phyloP scores from a whole-genome alignment of 306 rosid species.

The Gastrolobium villosum region DNA sequence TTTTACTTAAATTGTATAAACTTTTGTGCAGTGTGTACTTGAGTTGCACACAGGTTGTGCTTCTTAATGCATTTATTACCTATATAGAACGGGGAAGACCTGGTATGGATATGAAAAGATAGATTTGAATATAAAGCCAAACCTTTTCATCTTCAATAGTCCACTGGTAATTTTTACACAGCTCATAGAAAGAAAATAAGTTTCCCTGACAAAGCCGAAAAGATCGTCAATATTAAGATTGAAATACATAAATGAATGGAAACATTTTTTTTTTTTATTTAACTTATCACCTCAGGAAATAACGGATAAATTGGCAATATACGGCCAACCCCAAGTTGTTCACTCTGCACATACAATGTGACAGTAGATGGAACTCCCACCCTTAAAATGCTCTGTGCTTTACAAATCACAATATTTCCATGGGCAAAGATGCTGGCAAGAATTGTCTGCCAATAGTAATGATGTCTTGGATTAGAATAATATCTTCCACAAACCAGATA shows the following conservation, averaged over 20 bases:
- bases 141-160: conserved; percentile 91
- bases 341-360: conserved; percentile 81
- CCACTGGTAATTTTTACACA: conserved; percentile 89
- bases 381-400: conserved; percentile 69
- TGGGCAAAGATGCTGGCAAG: conserved; percentile 65
- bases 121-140: conserved; percentile 34
- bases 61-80: conserved; percentile 29
- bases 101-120: conserved; percentile 21
- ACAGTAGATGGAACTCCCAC: conserved; percentile 81
- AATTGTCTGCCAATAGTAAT: conserved; percentile 66
- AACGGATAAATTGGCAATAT: conserved; percentile 86
- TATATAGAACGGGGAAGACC: neutral
- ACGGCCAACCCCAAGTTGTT: conserved; percentile 81
- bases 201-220: conserved; percentile 69
- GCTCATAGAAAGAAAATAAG: conserved; percentile 88
- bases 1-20: neutral
- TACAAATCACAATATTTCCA: conserved; percentile 69
- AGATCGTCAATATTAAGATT: conserved; percentile 44
- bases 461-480: conserved; percentile 46
- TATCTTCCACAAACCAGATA: conserved; percentile 29
- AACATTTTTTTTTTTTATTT: conserved; percentile 1
- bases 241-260: conserved; percentile 35
- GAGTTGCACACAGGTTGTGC: neutral
- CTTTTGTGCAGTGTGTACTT: conserved; percentile 1
- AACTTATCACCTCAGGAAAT: conserved; percentile 77